Evolutionary conservation across 2,329 filamentous ascomycete genomes (phyloP).

Genomic region (Aspergillus novofumigatus): DNA sequence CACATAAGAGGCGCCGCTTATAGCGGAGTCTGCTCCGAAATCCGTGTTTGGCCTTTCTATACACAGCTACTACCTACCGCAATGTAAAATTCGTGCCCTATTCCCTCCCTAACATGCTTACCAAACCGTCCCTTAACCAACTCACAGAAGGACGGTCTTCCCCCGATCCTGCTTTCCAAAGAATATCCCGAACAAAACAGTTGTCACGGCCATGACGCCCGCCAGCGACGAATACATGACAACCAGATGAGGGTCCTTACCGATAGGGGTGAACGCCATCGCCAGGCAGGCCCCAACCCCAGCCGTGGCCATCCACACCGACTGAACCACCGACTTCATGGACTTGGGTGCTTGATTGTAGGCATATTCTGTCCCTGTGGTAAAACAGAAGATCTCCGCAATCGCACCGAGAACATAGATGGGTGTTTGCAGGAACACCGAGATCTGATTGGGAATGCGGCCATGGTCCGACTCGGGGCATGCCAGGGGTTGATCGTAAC

Average conservation of each 20-base stretch:
- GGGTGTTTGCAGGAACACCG: constrained; percentile 19
- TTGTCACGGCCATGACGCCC: not conserved
- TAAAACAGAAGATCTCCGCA: constrained; percentile 53
- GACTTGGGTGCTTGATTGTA: constrained; percentile 60
- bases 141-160: no score
- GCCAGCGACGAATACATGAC: not conserved
- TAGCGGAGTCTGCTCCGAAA: no score
- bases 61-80: no score
- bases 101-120: no score
- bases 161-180: not conserved
- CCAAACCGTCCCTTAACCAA: no score
- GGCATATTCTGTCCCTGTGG: constrained; percentile 64
- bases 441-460: constrained; percentile 11
- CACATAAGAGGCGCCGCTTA: no score
- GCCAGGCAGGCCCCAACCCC: not conserved
- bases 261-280: not conserved
- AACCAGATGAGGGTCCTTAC: not conserved
- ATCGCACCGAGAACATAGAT: constrained; percentile 32
- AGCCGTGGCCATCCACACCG: not conserved
- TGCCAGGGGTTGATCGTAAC: no score
- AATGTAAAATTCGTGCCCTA: no score
- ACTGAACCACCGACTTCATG: not conserved
- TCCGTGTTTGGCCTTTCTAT: no score
- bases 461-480: constrained; percentile 20
- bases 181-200: not conserved